Base-by-base conservation (phyloP, 2,329 filamentous ascomycete species). In the Neonectria punicea region DNA sequence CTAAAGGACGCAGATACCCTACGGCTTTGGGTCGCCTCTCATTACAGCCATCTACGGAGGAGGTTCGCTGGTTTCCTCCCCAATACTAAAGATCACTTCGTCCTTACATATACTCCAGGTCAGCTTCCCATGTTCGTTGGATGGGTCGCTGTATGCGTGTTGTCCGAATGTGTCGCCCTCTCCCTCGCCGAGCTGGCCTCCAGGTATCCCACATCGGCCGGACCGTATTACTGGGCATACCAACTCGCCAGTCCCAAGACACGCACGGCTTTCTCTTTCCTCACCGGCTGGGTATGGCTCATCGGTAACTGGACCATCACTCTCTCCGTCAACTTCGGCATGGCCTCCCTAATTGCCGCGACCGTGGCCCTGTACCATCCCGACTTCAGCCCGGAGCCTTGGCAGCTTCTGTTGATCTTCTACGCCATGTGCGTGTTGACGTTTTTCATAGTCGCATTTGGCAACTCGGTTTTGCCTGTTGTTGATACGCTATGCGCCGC, bases 141-240 rank as follows among this genome's bases (percentile, higher is more conserved):
- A 18, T 82, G 90, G 79, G 60, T 79, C 34, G 82, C 88, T 10
- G 87, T 88, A 36, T 88, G 89, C 51, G 71, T 92, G 59, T 92
- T 91, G 79, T 93, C 92, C 69, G 76, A 93, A 54, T 92, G 89
- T 73, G 85, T 93, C 61, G 89, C 91, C 18, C 86, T 89, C 5
- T 92, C 89, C 4, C 83, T 93, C 13, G 90, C 90, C 59, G 91
- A 93, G 76, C 93, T 92, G 71, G 83, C 91, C 54, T 90, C 89
- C 1, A 87, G 89, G 14, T 92, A 87, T 73, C 84, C 84, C 0
- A 85, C 84, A 3, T 86, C 86, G 4, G 87, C 86, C 67, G 89
- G 87, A 11, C 86, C 90, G 74, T 93, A 93, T 71, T 90, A 93
- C 77, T 93, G 91, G 91, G 90, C 90, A 3, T 90, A 91, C 65